Conservation (phyloP, 345 rosid species). For the Populus ilicifolia region DNA sequence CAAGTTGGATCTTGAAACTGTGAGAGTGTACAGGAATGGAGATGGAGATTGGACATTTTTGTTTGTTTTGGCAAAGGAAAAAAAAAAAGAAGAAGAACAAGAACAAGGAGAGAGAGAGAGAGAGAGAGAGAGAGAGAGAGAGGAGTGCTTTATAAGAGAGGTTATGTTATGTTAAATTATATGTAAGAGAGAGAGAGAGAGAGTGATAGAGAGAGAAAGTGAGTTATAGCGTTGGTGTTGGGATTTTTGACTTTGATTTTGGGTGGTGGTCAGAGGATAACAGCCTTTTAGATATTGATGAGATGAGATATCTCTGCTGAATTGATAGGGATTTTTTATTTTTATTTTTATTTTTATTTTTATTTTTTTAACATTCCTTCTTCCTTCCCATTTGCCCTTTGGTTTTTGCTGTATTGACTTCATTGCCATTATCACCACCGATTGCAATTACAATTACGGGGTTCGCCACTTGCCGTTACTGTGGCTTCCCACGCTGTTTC, state of each 20-base stretch:
- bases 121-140: background rate
- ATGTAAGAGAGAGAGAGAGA: slow-evolving; percentile 13
- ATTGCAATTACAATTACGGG: too few relatives aligned
- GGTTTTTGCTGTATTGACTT: too few relatives aligned
- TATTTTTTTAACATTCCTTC: too few relatives aligned
- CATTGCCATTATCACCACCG: too few relatives aligned
- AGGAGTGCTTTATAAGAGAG: slow-evolving; percentile 15
- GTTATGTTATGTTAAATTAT: background rate
- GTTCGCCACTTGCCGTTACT: too few relatives aligned
- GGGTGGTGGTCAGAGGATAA: slow-evolving; percentile 22
- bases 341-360: too few relatives aligned
- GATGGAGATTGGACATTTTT: background rate
- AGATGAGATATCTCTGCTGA: background rate
- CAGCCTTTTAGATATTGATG: slow-evolving; percentile 20
- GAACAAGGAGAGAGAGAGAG: too few relatives aligned
- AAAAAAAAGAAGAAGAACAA: too few relatives aligned
- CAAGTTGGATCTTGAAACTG: too few relatives aligned
- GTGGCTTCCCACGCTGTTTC: too few relatives aligned
- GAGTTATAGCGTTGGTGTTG: background rate
- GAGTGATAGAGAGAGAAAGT: slow-evolving; percentile 17
- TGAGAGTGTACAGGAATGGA: background rate
- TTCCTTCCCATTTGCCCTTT: too few relatives aligned
- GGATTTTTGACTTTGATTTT: slow-evolving; percentile 34
- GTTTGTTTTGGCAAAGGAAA: background rate
- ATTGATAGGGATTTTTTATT: too few relatives aligned